Evolutionary conservation across 805 yeast genomes (phyloP).

Genomic region (Scheffersomyces ergatensis): DNA sequence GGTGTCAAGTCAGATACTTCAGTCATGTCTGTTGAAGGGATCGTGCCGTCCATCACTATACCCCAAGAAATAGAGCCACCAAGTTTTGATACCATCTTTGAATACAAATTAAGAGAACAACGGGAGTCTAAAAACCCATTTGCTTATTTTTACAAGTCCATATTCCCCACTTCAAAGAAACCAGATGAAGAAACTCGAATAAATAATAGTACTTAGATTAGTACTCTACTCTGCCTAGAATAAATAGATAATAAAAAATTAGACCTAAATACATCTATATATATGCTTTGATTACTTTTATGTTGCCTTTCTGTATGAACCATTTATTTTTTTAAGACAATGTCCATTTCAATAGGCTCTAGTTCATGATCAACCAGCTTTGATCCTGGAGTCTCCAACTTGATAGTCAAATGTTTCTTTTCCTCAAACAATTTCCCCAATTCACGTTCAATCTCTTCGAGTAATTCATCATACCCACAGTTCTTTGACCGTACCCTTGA

Average conservation of each 20-base stretch:
- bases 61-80: constrained; percentile 39
- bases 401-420: no score
- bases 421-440: constrained; percentile 49
- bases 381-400: no score
- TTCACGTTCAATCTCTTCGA: constrained; percentile 65
- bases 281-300: no score
- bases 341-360: constrained; percentile 23
- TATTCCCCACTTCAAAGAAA: background rate
- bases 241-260: no score
- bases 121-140: background rate
- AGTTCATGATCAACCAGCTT: constrained; percentile 5
- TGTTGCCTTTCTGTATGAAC: no score
- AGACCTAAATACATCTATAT: no score
- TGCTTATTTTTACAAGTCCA: background rate
- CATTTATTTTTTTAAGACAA: constrained; percentile 12
- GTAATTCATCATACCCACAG: constrained; percentile 60
- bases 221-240: no score
- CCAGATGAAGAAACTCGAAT: background rate
- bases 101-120: background rate
- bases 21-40: constrained; percentile 13
- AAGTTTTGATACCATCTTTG: constrained; percentile 19
- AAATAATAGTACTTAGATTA: no score
- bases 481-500: constrained; percentile 70
- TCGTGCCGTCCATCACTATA: constrained; percentile 15
- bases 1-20: constrained; percentile 21